Evolutionary conservation across 352 stramenopile genomes (phyloP).

Genomic region (Globisporangium nodosum): DNA sequence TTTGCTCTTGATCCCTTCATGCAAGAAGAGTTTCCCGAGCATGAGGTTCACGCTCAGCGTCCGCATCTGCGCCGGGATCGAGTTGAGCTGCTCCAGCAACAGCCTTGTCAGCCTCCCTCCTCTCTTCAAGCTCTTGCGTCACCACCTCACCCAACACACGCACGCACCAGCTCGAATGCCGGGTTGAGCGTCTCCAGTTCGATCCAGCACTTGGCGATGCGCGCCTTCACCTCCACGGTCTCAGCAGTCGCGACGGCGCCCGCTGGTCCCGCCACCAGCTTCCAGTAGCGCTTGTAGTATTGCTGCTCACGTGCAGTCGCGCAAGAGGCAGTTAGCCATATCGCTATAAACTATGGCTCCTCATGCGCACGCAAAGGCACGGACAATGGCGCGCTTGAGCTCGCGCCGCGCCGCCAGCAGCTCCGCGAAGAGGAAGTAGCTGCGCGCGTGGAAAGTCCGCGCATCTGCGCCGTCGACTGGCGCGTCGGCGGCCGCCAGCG

Average conservation of each 20-base stretch:
- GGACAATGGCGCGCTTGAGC: slow-evolving; percentile 66
- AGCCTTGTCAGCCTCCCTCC: neutral
- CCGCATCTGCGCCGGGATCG: slow-evolving; percentile 28
- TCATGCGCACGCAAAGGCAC: neutral
- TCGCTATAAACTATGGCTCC: too few species aligned
- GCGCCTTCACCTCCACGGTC: slow-evolving; percentile 31
- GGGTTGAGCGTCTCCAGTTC: slow-evolving; percentile 46
- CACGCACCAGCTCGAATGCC: slow-evolving; percentile 66
- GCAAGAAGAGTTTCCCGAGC: slow-evolving; percentile 56
- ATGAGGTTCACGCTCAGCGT: slow-evolving; percentile 60
- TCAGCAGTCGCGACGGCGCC: slow-evolving; percentile 11
- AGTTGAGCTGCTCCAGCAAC: slow-evolving; percentile 35
- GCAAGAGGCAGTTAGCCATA: too few species aligned
- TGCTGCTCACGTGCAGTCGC: slow-evolving; percentile 15
- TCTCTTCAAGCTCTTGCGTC: neutral
- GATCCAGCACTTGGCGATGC: slow-evolving; percentile 70
- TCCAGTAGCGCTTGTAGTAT: slow-evolving; percentile 47
- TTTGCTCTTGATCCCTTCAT: slow-evolving; percentile 53
- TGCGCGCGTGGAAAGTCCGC: slow-evolving; percentile 52
- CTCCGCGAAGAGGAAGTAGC: slow-evolving; percentile 55
- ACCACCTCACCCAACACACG: neutral
- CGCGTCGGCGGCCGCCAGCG: slow-evolving; percentile 28
- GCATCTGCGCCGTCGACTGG: slow-evolving; percentile 2
- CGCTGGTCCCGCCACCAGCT: slow-evolving; percentile 21
- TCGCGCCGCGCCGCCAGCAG: slow-evolving; percentile 61